Percentiles rank a stretch among this genome's conserved stretches.
These are phyloP conservation scores for Adenanthera pavonina DNA, from an alignment of 306 rosid species.

Conservation along the genomic window DNA sequence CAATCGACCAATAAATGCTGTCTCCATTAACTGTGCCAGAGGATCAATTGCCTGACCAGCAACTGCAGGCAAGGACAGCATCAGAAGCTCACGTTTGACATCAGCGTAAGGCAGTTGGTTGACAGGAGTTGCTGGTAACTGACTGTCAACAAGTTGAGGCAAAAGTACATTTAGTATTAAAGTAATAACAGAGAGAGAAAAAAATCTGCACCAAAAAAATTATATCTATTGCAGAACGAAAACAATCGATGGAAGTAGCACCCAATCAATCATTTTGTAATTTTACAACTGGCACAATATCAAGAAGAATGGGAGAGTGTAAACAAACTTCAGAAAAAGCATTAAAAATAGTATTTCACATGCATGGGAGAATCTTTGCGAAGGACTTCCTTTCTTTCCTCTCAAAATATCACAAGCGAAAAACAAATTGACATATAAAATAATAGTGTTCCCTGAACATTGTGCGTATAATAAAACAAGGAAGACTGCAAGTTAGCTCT, in stretches of 20 bases:
- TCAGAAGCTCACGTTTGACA: conserved; percentile 72
- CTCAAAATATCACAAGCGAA: conserved; percentile 1
- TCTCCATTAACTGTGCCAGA: conserved; percentile 90
- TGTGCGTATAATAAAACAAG: not conserved
- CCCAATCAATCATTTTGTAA: not conserved
- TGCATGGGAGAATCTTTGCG: not conserved
- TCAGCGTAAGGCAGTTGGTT: conserved; percentile 35
- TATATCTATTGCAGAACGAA: not conserved
- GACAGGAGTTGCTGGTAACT: conserved; percentile 44
- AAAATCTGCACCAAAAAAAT: not conserved
- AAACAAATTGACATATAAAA: not conserved
- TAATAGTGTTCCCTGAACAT: not conserved
- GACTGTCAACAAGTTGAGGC: conserved; percentile 44
- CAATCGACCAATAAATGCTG: conserved; percentile 89
- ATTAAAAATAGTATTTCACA: not conserved
- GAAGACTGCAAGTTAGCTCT: conserved; percentile 35
- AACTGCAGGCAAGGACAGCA: conserved; percentile 77
- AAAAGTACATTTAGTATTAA: conserved; percentile 12
- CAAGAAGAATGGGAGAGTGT: not conserved
- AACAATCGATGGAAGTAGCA: not conserved
- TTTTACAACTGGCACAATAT: not conserved
- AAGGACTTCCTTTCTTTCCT: not conserved
- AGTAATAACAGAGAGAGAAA: not conserved
- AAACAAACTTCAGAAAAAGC: not conserved
- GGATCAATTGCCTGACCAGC: conserved; percentile 96